A percentile compares a stretch with the other conserved stretches of the same genome.
phyloP scores from a whole-genome alignment of 2,329 filamentous ascomycete species.

The Scytalidium sp. region DNA sequence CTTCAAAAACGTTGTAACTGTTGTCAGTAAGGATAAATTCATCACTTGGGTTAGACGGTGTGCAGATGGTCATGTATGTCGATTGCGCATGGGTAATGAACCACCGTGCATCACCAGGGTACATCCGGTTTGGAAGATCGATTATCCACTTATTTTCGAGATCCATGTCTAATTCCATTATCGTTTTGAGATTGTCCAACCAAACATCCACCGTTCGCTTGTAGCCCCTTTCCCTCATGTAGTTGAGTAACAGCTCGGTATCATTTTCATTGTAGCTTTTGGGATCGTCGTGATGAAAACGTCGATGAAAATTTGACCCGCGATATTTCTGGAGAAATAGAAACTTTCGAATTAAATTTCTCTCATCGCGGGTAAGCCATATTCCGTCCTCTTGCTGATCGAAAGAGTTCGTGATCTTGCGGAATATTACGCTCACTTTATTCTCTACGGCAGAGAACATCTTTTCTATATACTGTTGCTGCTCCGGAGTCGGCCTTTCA shows the following conservation, averaged over 20 bases:
- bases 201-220: conserved; percentile 30
- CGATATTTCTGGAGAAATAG: conserved; percentile 45
- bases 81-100: conserved; percentile 22
- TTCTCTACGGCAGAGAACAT: conserved; percentile 24
- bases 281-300: conserved; percentile 31
- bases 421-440: conserved; percentile 18
- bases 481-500: conserved; percentile 4
- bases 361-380: conserved; percentile 27
- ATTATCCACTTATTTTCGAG: conserved; percentile 22
- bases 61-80: conserved; percentile 29
- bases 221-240: conserved; percentile 29
- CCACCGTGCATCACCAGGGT: conserved; percentile 27
- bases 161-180: conserved; percentile 30
- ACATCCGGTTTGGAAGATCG: conserved; percentile 21
- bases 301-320: conserved; percentile 28
- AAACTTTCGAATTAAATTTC: conserved; percentile 40
- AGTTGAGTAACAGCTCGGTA: conserved; percentile 19
- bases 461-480: conserved; percentile 24
- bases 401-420: conserved; percentile 16
- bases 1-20: conserved; percentile 28
- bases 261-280: conserved; percentile 32
- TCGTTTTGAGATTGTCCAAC: conserved; percentile 28
- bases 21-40: conserved; percentile 34
- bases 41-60: conserved; percentile 17
- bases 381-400: conserved; percentile 21